A percentile compares a stretch with the other conserved stretches of the same genome.
phyloP scores from a whole-genome alignment of 2,329 filamentous ascomycete species.

The Zymoseptoria crescenta region DNA sequence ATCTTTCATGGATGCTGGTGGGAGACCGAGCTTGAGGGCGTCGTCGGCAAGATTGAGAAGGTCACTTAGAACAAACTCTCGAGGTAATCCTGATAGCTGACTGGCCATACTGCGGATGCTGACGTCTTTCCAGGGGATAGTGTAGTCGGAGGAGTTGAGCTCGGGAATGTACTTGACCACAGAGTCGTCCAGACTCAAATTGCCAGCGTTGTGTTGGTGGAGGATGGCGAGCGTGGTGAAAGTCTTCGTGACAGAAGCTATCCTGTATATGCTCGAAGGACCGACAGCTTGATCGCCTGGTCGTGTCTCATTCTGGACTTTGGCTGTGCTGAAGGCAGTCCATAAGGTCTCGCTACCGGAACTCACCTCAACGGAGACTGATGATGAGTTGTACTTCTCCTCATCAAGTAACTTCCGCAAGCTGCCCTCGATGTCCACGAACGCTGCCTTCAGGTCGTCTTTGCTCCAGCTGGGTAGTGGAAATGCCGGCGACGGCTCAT shows the following conservation, averaged over 20 bases:
- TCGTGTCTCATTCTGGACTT: conserved; percentile 29
- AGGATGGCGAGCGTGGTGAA: conserved; percentile 46
- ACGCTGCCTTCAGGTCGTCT: conserved; percentile 27
- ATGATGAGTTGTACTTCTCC: conserved; percentile 28
- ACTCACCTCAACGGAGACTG: conserved; percentile 36
- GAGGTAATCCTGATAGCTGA: conserved; percentile 36
- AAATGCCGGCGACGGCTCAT: conserved; percentile 33
- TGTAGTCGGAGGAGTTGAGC: conserved; percentile 35
- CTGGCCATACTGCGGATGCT: conserved; percentile 37
- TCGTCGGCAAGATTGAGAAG: conserved; percentile 11
- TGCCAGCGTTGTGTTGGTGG: conserved; percentile 47
- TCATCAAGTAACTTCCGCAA: conserved; percentile 23
- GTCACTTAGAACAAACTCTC: conserved; percentile 29
- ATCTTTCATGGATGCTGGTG: conserved; percentile 27
- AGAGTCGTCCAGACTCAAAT: conserved; percentile 41
- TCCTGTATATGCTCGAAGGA: conserved; percentile 35
- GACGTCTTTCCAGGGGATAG: conserved; percentile 37
- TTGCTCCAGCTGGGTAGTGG: conserved; percentile 28
- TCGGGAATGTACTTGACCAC: conserved; percentile 41
- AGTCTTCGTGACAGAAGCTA: conserved; percentile 36
- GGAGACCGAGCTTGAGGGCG: conserved; percentile 27
- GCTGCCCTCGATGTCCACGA: conserved; percentile 24
- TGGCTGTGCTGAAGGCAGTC: conserved; percentile 34
- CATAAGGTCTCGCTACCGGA: conserved; percentile 33
- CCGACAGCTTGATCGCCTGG: conserved; percentile 32